Evolutionary conservation across 192 early-diverging fungal genomes (phyloP).

Genomic region (Coemansia sp.): DNA sequence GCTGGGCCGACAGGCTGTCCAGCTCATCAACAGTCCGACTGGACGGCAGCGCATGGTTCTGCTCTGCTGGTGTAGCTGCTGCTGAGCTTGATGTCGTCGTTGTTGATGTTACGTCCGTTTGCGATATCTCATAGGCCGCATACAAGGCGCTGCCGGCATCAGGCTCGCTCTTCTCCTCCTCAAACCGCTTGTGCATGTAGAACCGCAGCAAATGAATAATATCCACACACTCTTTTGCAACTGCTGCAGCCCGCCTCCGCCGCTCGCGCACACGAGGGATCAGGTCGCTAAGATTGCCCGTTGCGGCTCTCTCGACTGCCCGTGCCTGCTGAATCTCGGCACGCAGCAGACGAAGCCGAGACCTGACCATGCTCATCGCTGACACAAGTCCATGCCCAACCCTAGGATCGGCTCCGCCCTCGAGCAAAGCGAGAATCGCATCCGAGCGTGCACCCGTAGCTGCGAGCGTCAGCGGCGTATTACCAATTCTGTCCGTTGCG

Average conservation of each 20-base stretch:
- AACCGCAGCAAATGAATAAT: slow-evolving; percentile 29
- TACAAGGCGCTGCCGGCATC: neutral
- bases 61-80: neutral
- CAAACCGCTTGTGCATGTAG: slow-evolving; percentile 6
- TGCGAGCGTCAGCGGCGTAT: slow-evolving; percentile 47
- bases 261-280: slow-evolving; percentile 14
- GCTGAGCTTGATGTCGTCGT: neutral
- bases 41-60: neutral
- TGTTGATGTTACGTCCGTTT: neutral
- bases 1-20: slow-evolving; percentile 34
- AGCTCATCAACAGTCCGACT: slow-evolving; percentile 18
- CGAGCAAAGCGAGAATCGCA: slow-evolving; percentile 26
- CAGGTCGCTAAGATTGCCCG: slow-evolving; percentile 3
- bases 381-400: slow-evolving; percentile 27
- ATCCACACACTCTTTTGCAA: slow-evolving; percentile 39
- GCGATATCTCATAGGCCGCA: neutral
- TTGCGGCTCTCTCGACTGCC: slow-evolving; percentile 4
- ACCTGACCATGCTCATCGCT: slow-evolving; percentile 42
- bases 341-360: slow-evolving; percentile 36
- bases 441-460: slow-evolving; percentile 31
- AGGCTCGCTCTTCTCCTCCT: slow-evolving; percentile 5
- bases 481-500: slow-evolving; percentile 28
- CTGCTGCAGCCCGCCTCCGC: slow-evolving; percentile 15
- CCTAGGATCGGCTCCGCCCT: slow-evolving; percentile 42
- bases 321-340: slow-evolving; percentile 24